phyloP scores from a whole-genome alignment of 2,329 filamentous ascomycete genomes.

The Trichoderma sp. region DNA sequence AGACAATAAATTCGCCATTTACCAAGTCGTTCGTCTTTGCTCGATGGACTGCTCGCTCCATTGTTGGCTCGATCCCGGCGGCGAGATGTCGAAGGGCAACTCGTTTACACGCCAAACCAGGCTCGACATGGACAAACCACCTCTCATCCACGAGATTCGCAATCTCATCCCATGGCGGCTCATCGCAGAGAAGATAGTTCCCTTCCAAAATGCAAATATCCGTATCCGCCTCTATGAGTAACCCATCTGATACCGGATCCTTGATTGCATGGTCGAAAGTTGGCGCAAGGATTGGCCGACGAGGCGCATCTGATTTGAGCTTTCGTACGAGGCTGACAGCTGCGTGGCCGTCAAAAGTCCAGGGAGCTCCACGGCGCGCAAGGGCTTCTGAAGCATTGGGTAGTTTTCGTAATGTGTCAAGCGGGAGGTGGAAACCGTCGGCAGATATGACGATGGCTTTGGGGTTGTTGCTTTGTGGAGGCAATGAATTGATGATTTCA shows the following conservation, averaged over 20 bases:
- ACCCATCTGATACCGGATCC: slow-evolving; percentile 68
- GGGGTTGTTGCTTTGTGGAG: slow-evolving; percentile 18
- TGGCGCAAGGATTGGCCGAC: slow-evolving; percentile 55
- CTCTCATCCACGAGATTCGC: slow-evolving; percentile 44
- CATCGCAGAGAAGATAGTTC: slow-evolving; percentile 53
- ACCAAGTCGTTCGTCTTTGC: slow-evolving; percentile 80
- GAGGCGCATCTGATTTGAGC: slow-evolving; percentile 28
- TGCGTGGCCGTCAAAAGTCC: slow-evolving; percentile 39
- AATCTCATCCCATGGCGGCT: slow-evolving; percentile 41
- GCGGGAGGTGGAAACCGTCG: slow-evolving; percentile 39
- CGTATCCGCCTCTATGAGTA: slow-evolving; percentile 58
- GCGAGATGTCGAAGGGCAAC: slow-evolving; percentile 45
- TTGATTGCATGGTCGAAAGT: slow-evolving; percentile 76
- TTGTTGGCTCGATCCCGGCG: slow-evolving; percentile 52
- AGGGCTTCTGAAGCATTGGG: slow-evolving; percentile 39
- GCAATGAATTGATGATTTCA: slow-evolving; percentile 27
- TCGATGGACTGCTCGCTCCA: slow-evolving; percentile 66
- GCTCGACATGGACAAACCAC: slow-evolving; percentile 46
- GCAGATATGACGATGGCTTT: slow-evolving; percentile 35
- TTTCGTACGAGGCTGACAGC: slow-evolving; percentile 32
- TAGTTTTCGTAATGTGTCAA: slow-evolving; percentile 34
- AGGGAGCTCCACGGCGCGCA: slow-evolving; percentile 39
- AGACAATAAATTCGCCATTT: slow-evolving; percentile 76
- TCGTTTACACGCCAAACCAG: slow-evolving; percentile 41
- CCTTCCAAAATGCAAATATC: slow-evolving; percentile 72